Conservation (phyloP, 305 asterid genomes). For the Ajuga reptans region DNA sequence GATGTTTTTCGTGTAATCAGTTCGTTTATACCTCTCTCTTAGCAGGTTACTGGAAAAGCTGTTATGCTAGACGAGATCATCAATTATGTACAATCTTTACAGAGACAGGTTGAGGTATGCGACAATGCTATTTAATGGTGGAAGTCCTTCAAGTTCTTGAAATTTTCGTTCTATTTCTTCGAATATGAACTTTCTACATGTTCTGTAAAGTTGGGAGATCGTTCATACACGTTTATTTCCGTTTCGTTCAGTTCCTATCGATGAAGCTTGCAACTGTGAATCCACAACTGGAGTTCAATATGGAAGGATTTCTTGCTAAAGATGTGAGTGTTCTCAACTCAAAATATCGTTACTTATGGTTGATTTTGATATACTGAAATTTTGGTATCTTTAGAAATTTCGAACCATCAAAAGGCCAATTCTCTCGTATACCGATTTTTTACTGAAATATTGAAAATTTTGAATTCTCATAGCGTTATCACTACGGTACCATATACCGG, state of each 20-base stretch:
- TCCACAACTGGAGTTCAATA: constrained; percentile 48
- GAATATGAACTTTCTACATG: no score
- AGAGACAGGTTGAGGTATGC: constrained; percentile 74
- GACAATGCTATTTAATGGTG: no score
- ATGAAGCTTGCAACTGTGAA: constrained; percentile 84
- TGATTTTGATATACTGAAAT: no score
- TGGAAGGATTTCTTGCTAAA: constrained; percentile 56
- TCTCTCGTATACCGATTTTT: no score
- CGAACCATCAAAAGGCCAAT: no score
- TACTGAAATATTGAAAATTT: no score
- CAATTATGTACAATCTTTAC: constrained; percentile 75
- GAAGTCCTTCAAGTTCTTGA: neutral
- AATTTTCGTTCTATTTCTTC: neutral
- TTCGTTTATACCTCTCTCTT: neutral
- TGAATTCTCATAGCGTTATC: no score
- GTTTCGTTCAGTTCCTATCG: constrained; percentile 55
- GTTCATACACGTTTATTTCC: constrained; percentile 9
- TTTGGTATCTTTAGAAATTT: no score
- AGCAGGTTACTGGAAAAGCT: constrained; percentile 81
- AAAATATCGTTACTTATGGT: no score
- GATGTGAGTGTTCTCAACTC: constrained; percentile 43
- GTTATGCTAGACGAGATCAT: constrained; percentile 85
- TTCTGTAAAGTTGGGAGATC: neutral
- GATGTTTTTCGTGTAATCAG: neutral
- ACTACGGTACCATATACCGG: no score